Base-by-base conservation (phyloP, 23 red algal genomes). In the Gracilariopsis chorda region DNA sequence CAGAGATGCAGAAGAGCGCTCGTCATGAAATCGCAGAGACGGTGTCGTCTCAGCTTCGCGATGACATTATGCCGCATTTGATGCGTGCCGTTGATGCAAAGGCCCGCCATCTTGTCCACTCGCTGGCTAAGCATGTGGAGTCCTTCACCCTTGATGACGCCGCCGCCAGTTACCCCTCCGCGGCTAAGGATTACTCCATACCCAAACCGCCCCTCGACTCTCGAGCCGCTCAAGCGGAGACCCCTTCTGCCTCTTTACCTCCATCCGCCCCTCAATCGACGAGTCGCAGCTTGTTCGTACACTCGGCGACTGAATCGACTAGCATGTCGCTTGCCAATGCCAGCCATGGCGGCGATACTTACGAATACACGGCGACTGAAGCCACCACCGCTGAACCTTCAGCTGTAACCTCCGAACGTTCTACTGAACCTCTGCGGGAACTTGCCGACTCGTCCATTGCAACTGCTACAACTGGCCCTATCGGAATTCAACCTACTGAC, bases 31-130 rank as follows among this genome's bases (percentile, higher is more conserved):
- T 89, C 43, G 85, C 85, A 21, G 69, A 76, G 3, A 63, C 69
- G 9, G 85, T 89, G 16, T 53, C 85, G 6, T 45, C 33, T 32
- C 85, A 89, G 51, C 43, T 89, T 28, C 47, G 85, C 6, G 69
- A 89, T 57, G 85, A 89, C 41, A 45, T 89, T 30, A 89, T 89
- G 85, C 85, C 85, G 19, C 85, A 89, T 37, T 51, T 89, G 1
- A 57, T 89, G 65, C 48, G 70, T 0, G 65, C 65, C 13, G 85
- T 89, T 14, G 85, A 89, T 62, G 30, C 49, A 5, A 89, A 89
- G 28, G 72, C 85, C 19, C 65, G 69, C 9, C 58, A 51, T 32
- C 37, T 89, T 5, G 85, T 89, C 14, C 65, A 58, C 9, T 47
- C 49, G n/a, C 85, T 89, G 28, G 85, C 85, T 17, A 77, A 78